Evolutionary conservation across 2,329 filamentous ascomycete genomes (phyloP), one percentile per base, ranked within the genome.

Genomic region (Penicillium occitanis): DNA sequence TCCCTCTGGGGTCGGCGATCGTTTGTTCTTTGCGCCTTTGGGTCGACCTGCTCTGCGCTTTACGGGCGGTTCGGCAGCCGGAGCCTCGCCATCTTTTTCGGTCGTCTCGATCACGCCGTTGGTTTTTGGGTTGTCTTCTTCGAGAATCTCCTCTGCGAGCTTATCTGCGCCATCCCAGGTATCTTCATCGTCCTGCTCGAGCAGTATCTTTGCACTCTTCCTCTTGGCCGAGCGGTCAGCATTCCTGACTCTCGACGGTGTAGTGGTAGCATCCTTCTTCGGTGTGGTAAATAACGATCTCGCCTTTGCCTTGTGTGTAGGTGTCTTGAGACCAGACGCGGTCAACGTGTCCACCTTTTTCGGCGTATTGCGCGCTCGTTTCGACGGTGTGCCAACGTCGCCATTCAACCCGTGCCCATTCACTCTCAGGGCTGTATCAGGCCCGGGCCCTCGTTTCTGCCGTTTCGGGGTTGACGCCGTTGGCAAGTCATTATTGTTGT

Each of bases 211-310:
- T 25, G 90, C 91, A 75, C 91, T 96, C 82, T 97, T 97, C 73
- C 89, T 89, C 72, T 91, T 88, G 1, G 93, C 94, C 5, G 93
- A 97, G 59, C 91, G 88, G 78, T 97, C 92, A 22, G 90, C 90
- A 69, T 91, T 90, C 68, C 85, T 87, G 50, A 85, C 83, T 70
- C 88, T 85, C 44, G 86, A 86, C 0, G 91, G 90, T 0, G 90
- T 92, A 19, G 70, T 70, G 42, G 68, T 69, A 10, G 53, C 64
- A 3, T 71, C 71, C 66, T 79, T 62, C 19, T 74, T 78, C 35
- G 80, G 78, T 0, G 80, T 82, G 11, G 77, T 73, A 65, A 81
- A 81, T 22, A 80, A 63, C 3, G 75, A 71, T 33, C 75, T 77
- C 5, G 75, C 73, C 65, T 74, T 78, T 10, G 73, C 70, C 66